These are phyloP conservation scores for Mortierella sp. DNA, from an alignment of 371 early-diverging fungal genomes.

Conservation along the genomic window DNA sequence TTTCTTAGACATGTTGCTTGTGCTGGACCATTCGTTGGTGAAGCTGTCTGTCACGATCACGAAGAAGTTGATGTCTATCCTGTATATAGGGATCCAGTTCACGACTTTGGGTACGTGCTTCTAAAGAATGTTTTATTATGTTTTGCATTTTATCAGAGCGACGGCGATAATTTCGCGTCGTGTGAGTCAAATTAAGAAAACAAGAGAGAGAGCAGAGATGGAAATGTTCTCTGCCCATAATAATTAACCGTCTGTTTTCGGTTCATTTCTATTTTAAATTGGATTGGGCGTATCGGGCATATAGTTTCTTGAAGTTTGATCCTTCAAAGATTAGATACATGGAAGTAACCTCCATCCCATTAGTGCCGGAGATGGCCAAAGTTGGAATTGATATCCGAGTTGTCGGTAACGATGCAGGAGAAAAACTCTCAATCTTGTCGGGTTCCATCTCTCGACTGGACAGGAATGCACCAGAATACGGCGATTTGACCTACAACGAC, in stretches of 20 bases:
- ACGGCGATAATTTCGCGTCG: slow-evolving; percentile 5
- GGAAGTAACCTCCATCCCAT: slow-evolving; percentile 80
- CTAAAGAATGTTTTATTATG: slow-evolving; percentile 21
- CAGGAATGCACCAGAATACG: slow-evolving; percentile 85
- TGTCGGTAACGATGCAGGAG: slow-evolving; percentile 95
- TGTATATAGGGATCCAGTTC: slow-evolving; percentile 89
- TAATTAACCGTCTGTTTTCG: neutral
- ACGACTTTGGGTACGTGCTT: slow-evolving; percentile 72
- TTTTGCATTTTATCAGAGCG: neutral
- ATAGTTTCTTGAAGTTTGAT: slow-evolving; percentile 74
- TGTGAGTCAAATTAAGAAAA: slow-evolving; percentile 10
- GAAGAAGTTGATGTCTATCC: slow-evolving; percentile 92
- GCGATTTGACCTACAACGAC: slow-evolving; percentile 76
- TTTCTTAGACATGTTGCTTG: slow-evolving; percentile 86
- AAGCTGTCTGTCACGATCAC: slow-evolving; percentile 90
- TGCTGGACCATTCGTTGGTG: slow-evolving; percentile 92
- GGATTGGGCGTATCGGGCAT: neutral
- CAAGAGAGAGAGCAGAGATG: neutral
- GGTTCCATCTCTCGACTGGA: slow-evolving; percentile 93
- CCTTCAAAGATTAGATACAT: slow-evolving; percentile 84
- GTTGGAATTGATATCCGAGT: slow-evolving; percentile 94
- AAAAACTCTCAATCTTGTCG: slow-evolving; percentile 90
- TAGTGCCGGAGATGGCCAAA: slow-evolving; percentile 86
- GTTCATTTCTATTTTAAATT: neutral
- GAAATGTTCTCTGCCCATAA: neutral